Conservation (phyloP, 441 rosid genomes). For the Macaranga tanarius region DNA sequence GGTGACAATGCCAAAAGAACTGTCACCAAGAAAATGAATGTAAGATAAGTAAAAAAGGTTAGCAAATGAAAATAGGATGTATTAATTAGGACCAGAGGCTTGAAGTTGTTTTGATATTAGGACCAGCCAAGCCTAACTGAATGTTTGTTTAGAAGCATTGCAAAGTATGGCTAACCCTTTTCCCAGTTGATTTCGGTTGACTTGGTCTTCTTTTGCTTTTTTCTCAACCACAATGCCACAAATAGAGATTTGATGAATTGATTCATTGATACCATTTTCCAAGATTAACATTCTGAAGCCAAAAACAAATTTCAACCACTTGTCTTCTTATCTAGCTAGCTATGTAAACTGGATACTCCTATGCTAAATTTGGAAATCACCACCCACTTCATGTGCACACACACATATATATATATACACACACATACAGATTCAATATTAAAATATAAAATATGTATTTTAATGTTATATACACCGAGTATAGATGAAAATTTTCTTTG, state of each 20-base stretch:
- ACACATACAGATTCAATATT: too few species aligned
- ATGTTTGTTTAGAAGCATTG: conserved; percentile 5
- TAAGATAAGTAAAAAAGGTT: conserved; percentile 5
- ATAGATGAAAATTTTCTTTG: too few species aligned
- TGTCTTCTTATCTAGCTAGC: too few species aligned
- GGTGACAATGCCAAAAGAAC: conserved; percentile 23
- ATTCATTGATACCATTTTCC: background rate
- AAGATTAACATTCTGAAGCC: background rate
- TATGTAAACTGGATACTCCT: too few species aligned
- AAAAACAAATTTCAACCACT: too few species aligned
- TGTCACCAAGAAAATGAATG: conserved; percentile 22
- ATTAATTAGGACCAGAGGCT: conserved; percentile 21
- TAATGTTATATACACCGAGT: too few species aligned
- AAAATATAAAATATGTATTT: too few species aligned
- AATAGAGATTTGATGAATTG: background rate
- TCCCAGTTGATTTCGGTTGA: conserved; percentile 23
- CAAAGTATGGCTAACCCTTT: background rate
- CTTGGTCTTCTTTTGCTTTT: conserved; percentile 27
- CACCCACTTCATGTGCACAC: too few species aligned
- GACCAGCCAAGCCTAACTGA: conserved; percentile 26
- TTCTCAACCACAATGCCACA: conserved; percentile 11
- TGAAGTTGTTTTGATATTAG: conserved; percentile 21
- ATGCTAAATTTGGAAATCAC: too few species aligned
- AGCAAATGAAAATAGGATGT: conserved; percentile 4
- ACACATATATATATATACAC: too few species aligned